These are phyloP conservation scores for Phaeosphaeriaceae sp. DNA, from an alignment of 2,329 filamentous ascomycete species.

Conservation along the genomic window DNA sequence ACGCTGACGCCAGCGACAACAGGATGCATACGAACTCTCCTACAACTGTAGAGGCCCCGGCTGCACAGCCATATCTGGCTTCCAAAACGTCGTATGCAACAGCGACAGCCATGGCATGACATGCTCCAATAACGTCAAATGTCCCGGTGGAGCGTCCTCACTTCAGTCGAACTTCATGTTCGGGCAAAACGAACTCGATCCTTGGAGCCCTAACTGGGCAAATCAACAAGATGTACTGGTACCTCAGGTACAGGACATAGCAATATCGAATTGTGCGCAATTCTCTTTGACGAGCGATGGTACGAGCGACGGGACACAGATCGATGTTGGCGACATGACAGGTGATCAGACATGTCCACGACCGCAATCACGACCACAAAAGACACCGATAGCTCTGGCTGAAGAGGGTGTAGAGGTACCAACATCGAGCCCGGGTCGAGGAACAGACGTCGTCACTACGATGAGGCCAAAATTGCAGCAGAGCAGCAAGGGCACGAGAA, in stretches of 20 bases:
- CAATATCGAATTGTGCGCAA: conserved; percentile 19
- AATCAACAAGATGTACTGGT: conserved; percentile 22
- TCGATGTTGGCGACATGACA: conserved; percentile 13
- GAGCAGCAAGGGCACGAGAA: conserved; percentile 8
- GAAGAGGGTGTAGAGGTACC: conserved; percentile 1
- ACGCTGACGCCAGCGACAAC: background rate
- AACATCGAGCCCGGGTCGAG: background rate
- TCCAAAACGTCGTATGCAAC: conserved; percentile 28
- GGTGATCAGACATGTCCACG: conserved; percentile 10
- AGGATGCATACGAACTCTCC: conserved; percentile 23
- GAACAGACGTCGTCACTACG: conserved; percentile 1
- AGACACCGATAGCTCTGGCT: conserved; percentile 15
- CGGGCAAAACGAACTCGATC: conserved; percentile 28
- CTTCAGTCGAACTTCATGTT: conserved; percentile 36
- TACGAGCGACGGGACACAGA: conserved; percentile 26
- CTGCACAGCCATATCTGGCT: conserved; percentile 24
- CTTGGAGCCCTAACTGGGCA: conserved; percentile 18
- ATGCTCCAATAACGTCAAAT: conserved; percentile 31
- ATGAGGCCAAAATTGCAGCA: conserved; percentile 7
- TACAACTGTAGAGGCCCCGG: conserved; percentile 28
- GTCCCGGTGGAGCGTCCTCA: conserved; percentile 18
- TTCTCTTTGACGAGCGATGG: conserved; percentile 31
- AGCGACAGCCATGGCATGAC: conserved; percentile 18
- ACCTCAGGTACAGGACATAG: conserved; percentile 25
- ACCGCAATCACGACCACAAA: conserved; percentile 8